A percentile compares a stretch with the other conserved stretches of the same genome.
Conservation (phyloP, 1,284 basidiomycete genomes). For the Trametes hirsuta region DNA sequence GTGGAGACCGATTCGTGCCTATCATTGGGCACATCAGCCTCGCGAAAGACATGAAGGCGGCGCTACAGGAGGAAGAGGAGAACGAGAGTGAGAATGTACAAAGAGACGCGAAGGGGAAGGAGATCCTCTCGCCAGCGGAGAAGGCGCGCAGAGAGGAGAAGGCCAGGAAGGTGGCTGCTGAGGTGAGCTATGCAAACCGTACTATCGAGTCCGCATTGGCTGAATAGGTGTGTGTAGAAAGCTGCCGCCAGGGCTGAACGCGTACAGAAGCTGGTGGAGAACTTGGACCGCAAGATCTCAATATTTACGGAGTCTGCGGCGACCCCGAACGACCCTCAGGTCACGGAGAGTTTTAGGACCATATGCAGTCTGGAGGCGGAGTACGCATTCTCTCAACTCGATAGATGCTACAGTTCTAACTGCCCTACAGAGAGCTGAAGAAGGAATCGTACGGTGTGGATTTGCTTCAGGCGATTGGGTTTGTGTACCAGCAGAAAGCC, state of each 20-base stretch:
- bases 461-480: conserved; percentile 89
- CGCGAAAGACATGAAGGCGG: conserved; percentile 97
- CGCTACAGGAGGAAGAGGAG: conserved; percentile 91
- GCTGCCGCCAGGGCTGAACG: conserved; percentile 79
- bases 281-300: conserved; percentile 85
- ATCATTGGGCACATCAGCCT: conserved; percentile 85
- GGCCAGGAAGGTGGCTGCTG: conserved; percentile 65
- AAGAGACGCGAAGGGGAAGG: conserved; percentile 68
- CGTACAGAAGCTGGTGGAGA: conserved; percentile 82
- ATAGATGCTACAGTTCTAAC: background rate
- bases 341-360: conserved; percentile 69
- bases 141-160: conserved; percentile 81
- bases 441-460: conserved; percentile 94
- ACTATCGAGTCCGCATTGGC: conserved; percentile 1
- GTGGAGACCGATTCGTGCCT: conserved; percentile 81
- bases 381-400: conserved; percentile 46
- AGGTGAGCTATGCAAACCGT: conserved; percentile 49
- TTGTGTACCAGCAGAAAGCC: conserved; percentile 86
- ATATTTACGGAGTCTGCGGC: conserved; percentile 93
- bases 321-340: conserved; percentile 72
- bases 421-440: conserved; percentile 68
- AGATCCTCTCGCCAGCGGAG: conserved; percentile 83
- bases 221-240: conserved; percentile 57
- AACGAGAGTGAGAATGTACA: conserved; percentile 46
- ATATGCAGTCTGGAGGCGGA: conserved; percentile 86